Percentiles rank a stretch among this genome's conserved stretches.
Evolutionary conservation across 2,329 filamentous ascomycete genomes (phyloP).

Genomic region (Lachnellula occidentalis): DNA sequence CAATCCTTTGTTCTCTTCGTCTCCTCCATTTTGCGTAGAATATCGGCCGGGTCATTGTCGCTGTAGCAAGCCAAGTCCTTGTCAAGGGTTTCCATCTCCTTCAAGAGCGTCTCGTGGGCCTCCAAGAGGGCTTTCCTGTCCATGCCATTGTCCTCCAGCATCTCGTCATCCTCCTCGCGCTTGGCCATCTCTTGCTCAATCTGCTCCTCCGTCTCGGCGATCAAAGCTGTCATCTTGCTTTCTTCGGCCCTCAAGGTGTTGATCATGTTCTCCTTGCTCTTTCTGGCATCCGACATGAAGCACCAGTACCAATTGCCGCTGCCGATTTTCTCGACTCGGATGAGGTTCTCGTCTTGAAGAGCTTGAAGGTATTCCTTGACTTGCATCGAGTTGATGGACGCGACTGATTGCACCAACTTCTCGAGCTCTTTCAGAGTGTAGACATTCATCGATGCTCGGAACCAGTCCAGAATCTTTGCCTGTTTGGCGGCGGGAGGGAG

Average conservation of each 20-base stretch:
- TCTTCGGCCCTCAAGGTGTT: conserved; percentile 35
- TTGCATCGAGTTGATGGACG: conserved; percentile 60
- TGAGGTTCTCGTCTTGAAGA: conserved; percentile 54
- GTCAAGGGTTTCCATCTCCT: conserved; percentile 27
- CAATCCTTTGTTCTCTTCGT: conserved; percentile 24
- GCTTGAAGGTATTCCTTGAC: conserved; percentile 62
- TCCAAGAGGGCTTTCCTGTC: conserved; percentile 25
- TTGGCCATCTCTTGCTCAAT: conserved; percentile 33
- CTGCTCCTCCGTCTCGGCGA: conserved; percentile 32
- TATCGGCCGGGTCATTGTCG: conserved; percentile 28
- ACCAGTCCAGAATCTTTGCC: conserved; percentile 51
- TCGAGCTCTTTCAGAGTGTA: conserved; percentile 65
- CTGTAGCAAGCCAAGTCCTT: conserved; percentile 29
- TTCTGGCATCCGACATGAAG: conserved; percentile 50
- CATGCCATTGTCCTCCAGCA: conserved; percentile 24
- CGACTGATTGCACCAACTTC: conserved; percentile 55
- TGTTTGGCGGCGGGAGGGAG: conserved; percentile 53
- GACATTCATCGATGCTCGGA: conserved; percentile 54
- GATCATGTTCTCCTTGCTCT: conserved; percentile 39
- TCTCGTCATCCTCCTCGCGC: conserved; percentile 30
- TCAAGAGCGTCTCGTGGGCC: conserved; percentile 22
- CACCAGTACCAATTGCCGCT: conserved; percentile 70
- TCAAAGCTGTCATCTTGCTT: conserved; percentile 25
- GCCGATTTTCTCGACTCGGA: conserved; percentile 64
- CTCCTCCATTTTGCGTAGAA: conserved; percentile 26